Conservation (phyloP, 148 eudicot species). For the Silene latifolia region DNA sequence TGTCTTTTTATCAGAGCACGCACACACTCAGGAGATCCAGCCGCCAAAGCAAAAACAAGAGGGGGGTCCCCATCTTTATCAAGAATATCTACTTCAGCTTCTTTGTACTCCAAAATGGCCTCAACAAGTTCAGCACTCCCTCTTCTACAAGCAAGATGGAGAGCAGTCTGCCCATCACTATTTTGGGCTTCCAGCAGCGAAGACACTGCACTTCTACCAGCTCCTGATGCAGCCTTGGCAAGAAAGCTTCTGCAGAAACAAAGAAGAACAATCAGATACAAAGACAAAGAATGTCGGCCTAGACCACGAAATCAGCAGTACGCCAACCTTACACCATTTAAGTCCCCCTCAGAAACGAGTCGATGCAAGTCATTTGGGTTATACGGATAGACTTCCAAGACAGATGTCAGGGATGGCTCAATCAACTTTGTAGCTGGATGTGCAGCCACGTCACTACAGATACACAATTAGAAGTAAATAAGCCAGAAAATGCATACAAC, state of each 20-base stretch:
- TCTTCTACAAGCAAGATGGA: conserved; percentile 95
- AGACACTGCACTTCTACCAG: conserved; percentile 41
- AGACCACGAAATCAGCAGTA: conserved; percentile 13
- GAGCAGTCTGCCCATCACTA: conserved; percentile 90
- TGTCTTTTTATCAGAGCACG: conserved; percentile 64
- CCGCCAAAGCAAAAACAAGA: conserved; percentile 92
- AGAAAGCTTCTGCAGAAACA: conserved; percentile 60
- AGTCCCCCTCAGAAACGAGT: conserved; percentile 78
- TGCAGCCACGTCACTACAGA: conserved; percentile 50
- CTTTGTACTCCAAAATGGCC: conserved; percentile 64
- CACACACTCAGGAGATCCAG: conserved; percentile 98
- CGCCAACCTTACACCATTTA: conserved; percentile 72
- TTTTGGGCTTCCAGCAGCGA: conserved; percentile 79
- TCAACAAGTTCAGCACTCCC: conserved; percentile 85
- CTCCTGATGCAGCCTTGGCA: conserved; percentile 54
- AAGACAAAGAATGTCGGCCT: background rate
- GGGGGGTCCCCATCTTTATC: conserved; percentile 98
- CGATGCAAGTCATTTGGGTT: conserved; percentile 64
- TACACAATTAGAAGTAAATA: conserved; percentile 11
- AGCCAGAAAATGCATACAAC: conserved; percentile 6
- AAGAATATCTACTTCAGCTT: conserved; percentile 83
- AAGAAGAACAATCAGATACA: conserved; percentile 17
- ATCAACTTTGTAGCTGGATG: conserved; percentile 42
- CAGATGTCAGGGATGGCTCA: conserved; percentile 47
- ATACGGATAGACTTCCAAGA: conserved; percentile 50